phyloP scores from a whole-genome alignment of 768 basidiomycete species.

The Zangia roseola region DNA sequence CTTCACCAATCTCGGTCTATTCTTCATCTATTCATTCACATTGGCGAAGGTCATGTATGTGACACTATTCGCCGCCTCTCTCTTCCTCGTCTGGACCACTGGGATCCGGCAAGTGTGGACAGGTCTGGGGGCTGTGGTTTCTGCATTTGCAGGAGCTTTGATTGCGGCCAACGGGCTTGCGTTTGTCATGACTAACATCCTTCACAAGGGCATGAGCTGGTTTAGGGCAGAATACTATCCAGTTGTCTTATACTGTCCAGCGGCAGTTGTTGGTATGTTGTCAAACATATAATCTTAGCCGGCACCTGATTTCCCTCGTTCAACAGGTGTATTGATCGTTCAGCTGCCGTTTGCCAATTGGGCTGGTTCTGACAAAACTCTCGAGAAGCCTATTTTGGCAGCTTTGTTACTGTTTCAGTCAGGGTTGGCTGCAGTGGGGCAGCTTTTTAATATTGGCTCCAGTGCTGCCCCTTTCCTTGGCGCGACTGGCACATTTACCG shows the following conservation, averaged over 20 bases:
- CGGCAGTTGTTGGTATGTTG: slow-evolving; percentile 64
- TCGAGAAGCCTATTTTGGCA: slow-evolving; percentile 62
- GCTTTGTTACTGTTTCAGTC: slow-evolving; percentile 63
- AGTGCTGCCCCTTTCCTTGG: slow-evolving; percentile 71
- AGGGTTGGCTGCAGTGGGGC: slow-evolving; percentile 53
- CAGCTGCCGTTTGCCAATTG: slow-evolving; percentile 56
- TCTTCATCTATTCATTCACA: slow-evolving; percentile 72
- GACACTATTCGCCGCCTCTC: slow-evolving; percentile 45
- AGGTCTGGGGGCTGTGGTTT: slow-evolving; percentile 48
- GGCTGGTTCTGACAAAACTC: slow-evolving; percentile 26
- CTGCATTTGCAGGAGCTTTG: slow-evolving; percentile 55
- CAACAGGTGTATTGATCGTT: slow-evolving; percentile 56
- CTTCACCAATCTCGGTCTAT: slow-evolving; percentile 65
- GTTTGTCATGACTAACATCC: slow-evolving; percentile 55
- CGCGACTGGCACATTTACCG: slow-evolving; percentile 53
- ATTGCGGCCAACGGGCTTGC: slow-evolving; percentile 72
- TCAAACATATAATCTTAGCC: neutral
- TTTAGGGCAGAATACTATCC: slow-evolving; percentile 68
- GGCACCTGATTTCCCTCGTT: neutral
- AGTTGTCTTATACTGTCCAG: slow-evolving; percentile 70
- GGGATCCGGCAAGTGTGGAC: slow-evolving; percentile 32
- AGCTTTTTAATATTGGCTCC: slow-evolving; percentile 71
- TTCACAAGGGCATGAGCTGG: slow-evolving; percentile 82
- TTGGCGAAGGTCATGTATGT: slow-evolving; percentile 67
- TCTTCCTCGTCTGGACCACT: slow-evolving; percentile 41